Base-by-base conservation (phyloP, 129 eudicot genomes). In the Kitagawia praeruptora region DNA sequence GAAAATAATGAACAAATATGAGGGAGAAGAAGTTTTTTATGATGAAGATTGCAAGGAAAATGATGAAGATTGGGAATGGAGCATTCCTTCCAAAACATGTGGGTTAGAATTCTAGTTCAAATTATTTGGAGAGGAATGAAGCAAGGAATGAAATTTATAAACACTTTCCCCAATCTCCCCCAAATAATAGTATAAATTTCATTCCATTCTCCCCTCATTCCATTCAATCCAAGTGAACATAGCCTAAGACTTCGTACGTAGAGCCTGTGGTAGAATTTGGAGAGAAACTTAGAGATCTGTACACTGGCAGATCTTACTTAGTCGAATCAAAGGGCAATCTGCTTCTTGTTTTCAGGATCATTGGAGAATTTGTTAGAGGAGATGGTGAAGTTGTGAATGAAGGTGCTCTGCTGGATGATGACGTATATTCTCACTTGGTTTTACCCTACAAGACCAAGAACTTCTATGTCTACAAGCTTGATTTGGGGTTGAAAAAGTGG, bases 391-490 rank as follows among this genome's bases (percentile, higher is more conserved):
- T 27, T 23, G 67, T 54, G 46, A 12, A 6, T 38, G 82, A 79
- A 40, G 70, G 70, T 3, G 82, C 25, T 8, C 31, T 79, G 40
- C 69, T 79, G 18, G 72, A 40, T 48, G 77, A 72, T 15, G 70
- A 70, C 15, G 70, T 6, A 2, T 37, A 48, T 23, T 71, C 66
- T 46, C 81, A 83, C 21, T 9, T 80, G 70, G 48, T 46, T 49
- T 77, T 81, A 21, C 76, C 79, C 5, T 80, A 84, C 51, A 77
- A 9, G 48, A 84, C 84, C 6, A 75, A 75, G 16, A 77, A 25
- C 0, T 79, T 83, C 23, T 25, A 78, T 3, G 78, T 83, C 0
- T 75, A 27, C 31, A 83, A 31, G 38, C 44, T 73, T 13, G 78
- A 80, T 23, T 1, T 1, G 5, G 48, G 13, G 4, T 12, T 4